phyloP scores from a whole-genome alignment of 208 protist species.

The Wallacemonas sp. region DNA sequence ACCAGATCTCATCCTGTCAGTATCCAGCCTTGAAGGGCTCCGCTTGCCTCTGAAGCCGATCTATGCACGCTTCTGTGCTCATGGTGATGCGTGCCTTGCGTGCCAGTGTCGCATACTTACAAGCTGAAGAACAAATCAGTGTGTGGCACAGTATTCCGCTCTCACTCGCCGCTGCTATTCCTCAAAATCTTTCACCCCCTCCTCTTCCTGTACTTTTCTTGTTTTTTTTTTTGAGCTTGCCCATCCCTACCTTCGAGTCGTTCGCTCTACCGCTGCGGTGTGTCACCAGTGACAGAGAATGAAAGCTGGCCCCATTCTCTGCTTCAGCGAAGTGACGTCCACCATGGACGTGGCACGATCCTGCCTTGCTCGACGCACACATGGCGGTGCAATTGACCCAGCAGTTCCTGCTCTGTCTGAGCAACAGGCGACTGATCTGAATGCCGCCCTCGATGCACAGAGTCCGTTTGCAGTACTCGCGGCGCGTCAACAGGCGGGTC shows the following conservation, averaged over 20 bases:
- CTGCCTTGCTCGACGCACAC: slow-evolving; percentile 21
- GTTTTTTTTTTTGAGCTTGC: too few relatives aligned
- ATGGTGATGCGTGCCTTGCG: too few relatives aligned
- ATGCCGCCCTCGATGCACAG: not conserved
- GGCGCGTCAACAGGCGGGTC: slow-evolving; percentile 43
- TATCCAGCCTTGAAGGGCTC: too few relatives aligned
- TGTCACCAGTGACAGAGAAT: not conserved
- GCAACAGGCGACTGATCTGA: not conserved
- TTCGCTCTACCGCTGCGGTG: not conserved
- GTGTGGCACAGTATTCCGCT: too few relatives aligned
- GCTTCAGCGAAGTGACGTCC: slow-evolving; percentile 43
- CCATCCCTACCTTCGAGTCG: not conserved
- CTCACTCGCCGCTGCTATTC: too few relatives aligned
- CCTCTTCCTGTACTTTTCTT: too few relatives aligned
- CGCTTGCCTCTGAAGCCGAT: too few relatives aligned
- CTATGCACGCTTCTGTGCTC: too few relatives aligned
- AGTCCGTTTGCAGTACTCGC: slow-evolving; percentile 53
- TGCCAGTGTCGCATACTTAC: too few relatives aligned
- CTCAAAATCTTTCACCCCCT: too few relatives aligned
- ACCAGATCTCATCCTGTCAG: too few relatives aligned
- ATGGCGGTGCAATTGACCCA: not conserved
- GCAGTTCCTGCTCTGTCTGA: not conserved
- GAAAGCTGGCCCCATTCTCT: slow-evolving; percentile 34
- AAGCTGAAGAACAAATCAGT: too few relatives aligned
- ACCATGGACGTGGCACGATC: slow-evolving; percentile 65